phyloP scores from a whole-genome alignment of 257 asterid genomes.

The Salvia rosmarinus region DNA sequence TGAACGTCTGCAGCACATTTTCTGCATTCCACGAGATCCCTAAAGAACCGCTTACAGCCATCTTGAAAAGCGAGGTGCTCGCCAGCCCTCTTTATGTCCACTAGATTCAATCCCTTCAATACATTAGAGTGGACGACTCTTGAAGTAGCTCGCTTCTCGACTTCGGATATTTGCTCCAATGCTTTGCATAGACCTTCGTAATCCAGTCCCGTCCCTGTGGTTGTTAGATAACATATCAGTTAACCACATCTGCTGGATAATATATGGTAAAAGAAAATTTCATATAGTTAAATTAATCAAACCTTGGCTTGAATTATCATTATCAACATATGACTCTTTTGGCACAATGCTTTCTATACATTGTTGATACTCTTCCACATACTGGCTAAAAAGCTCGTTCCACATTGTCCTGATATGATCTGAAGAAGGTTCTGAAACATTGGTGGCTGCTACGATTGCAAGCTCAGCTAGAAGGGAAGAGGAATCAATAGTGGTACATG shows the following conservation, averaged over 20 bases:
- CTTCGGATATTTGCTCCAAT: conserved; percentile 53
- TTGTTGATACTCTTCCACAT: conserved; percentile 59
- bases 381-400: conserved; percentile 55
- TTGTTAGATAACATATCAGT: conserved; percentile 15
- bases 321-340: conserved; percentile 39
- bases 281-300: conserved; percentile 8
- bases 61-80: conserved; percentile 62
- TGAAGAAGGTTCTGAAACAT: conserved; percentile 38
- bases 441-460: conserved; percentile 53
- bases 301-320: conserved; percentile 33
- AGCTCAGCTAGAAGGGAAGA: conserved; percentile 71
- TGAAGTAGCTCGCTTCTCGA: conserved; percentile 59
- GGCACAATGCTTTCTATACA: conserved; percentile 55
- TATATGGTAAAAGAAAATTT: neutral
- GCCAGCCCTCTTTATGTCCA: conserved; percentile 58
- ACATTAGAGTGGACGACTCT: conserved; percentile 55
- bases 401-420: conserved; percentile 47
- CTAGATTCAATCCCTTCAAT: conserved; percentile 52
- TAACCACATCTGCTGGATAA: neutral
- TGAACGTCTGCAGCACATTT: conserved; percentile 41
- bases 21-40: conserved; percentile 41
- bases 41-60: conserved; percentile 55
- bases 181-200: conserved; percentile 60
- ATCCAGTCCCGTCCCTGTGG: conserved; percentile 48
- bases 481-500: conserved; percentile 67